A percentile compares a stretch with the other conserved stretches of the same genome.
These are phyloP conservation scores for Daedaleopsis nitida DNA, from an alignment of 768 basidiomycete species.

Conservation along the genomic window DNA sequence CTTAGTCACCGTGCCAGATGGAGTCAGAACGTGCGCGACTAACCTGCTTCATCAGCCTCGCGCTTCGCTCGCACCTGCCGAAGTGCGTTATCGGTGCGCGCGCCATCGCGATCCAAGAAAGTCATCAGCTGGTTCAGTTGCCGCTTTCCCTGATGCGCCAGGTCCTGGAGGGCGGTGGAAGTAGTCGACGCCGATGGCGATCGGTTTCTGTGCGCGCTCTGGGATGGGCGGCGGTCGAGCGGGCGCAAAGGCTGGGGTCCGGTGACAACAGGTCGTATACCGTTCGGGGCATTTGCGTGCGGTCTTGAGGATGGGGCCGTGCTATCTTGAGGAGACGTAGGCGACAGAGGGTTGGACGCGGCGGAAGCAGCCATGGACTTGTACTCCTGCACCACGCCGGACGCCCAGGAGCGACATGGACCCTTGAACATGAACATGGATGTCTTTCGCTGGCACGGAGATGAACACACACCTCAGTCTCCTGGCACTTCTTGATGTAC, in stretches of 20 bases:
- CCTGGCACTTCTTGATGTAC: conserved; percentile 84
- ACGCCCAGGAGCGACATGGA: not conserved
- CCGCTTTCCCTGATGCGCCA: conserved; percentile 89
- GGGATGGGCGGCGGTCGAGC: conserved; percentile 73
- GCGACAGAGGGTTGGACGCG: conserved; percentile 28
- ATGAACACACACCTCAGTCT: conserved; percentile 68
- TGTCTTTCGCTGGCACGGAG: not conserved
- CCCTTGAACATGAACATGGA: not conserved
- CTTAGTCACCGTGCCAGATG: not conserved
- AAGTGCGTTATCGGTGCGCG: conserved; percentile 65
- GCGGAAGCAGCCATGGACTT: conserved; percentile 52
- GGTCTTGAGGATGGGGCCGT: conserved; percentile 36
- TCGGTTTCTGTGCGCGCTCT: conserved; percentile 50
- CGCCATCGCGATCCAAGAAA: conserved; percentile 76
- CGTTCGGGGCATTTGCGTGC: conserved; percentile 39
- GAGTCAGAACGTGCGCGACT: conserved; percentile 21
- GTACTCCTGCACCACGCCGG: conserved; percentile 54
- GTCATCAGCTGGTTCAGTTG: conserved; percentile 86
- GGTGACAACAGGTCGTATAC: conserved; percentile 57
- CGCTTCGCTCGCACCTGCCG: conserved; percentile 81
- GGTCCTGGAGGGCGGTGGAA: conserved; percentile 82
- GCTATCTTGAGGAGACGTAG: conserved; percentile 33
- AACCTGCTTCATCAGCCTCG: conserved; percentile 90
- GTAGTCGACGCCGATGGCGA: conserved; percentile 82
- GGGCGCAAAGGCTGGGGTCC: conserved; percentile 76